A percentile compares a stretch with the other conserved stretches of the same genome.
Conservation (phyloP, 371 early-diverging fungal species). For the Mucor racemosus region DNA sequence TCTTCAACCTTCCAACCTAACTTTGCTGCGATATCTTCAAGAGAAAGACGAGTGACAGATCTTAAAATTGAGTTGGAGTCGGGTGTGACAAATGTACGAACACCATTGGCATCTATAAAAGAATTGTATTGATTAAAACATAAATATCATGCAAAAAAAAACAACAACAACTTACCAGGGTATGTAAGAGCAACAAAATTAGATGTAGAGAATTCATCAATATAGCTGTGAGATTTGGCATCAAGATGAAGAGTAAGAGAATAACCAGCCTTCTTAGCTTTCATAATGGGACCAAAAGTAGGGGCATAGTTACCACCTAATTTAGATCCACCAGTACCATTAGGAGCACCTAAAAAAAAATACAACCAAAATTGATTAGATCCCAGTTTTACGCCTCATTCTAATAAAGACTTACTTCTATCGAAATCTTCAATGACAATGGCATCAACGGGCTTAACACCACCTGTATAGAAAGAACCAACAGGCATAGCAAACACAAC, state of each 20-base stretch:
- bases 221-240: conserved; percentile 62
- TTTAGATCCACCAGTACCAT: conserved; percentile 71
- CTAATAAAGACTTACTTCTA: conserved; percentile 55
- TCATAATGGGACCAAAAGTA: conserved; percentile 58
- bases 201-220: conserved; percentile 85
- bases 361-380: neutral
- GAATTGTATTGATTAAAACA: too few relatives aligned
- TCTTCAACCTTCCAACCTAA: conserved; percentile 76
- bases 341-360: conserved; percentile 52
- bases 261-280: conserved; percentile 70
- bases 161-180: conserved; percentile 32
- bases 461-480: conserved; percentile 70
- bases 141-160: neutral
- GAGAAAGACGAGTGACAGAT: conserved; percentile 76
- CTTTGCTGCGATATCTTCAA: conserved; percentile 66
- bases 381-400: neutral
- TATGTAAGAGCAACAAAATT: conserved; percentile 79
- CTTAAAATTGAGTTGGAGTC: conserved; percentile 65
- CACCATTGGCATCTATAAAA: conserved; percentile 45
- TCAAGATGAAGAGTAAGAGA: conserved; percentile 79
- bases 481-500: conserved; percentile 78
- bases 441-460: conserved; percentile 74
- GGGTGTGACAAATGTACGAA: conserved; percentile 74
- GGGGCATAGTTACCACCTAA: conserved; percentile 84
- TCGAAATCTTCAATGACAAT: conserved; percentile 74